phyloP scores from a whole-genome alignment of 768 basidiomycete species.

The Mycena galopus region DNA sequence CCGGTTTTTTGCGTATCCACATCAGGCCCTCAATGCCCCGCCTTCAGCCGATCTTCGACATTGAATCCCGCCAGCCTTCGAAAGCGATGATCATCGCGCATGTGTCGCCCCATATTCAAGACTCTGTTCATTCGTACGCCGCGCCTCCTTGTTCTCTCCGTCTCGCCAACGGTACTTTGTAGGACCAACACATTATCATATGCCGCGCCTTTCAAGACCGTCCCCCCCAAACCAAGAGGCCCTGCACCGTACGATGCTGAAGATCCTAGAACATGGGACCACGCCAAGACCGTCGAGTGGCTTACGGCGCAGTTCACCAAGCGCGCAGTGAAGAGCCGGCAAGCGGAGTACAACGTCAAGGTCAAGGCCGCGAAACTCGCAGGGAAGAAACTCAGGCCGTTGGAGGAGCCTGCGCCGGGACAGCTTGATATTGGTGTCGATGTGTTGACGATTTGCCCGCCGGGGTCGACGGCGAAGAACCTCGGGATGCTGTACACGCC shows the following conservation, averaged over 20 bases:
- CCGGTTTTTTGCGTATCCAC: not conserved
- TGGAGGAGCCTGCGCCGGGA: slow-evolving; percentile 1
- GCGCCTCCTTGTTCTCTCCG: not conserved
- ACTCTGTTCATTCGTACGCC: slow-evolving; percentile 43
- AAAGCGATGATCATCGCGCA: slow-evolving; percentile 51
- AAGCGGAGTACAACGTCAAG: slow-evolving; percentile 29
- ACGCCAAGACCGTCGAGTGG: slow-evolving; percentile 45
- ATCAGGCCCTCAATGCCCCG: not conserved
- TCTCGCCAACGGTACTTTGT: not conserved
- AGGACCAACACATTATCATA: slow-evolving; percentile 50
- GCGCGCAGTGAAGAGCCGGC: slow-evolving; percentile 27
- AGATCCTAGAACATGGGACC: slow-evolving; percentile 52
- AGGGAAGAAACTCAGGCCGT: slow-evolving; percentile 17
- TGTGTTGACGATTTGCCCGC: slow-evolving; percentile 44
- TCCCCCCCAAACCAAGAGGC: slow-evolving; percentile 44
- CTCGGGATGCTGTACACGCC: slow-evolving; percentile 46
- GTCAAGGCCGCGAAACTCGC: slow-evolving; percentile 16
- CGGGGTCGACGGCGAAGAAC: slow-evolving; percentile 44
- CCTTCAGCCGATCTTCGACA: slow-evolving; percentile 52
- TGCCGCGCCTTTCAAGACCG: slow-evolving; percentile 49
- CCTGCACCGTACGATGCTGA: slow-evolving; percentile 47
- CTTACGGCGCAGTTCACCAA: slow-evolving; percentile 42
- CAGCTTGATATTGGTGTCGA: slow-evolving; percentile 41
- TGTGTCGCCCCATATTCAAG: slow-evolving; percentile 53
- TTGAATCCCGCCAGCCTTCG: slow-evolving; percentile 47